Percentiles rank a stretch among this genome's conserved stretches.
These are phyloP conservation scores for Saraca asoca DNA, from an alignment of 331 rosid species.

Conservation along the genomic window DNA sequence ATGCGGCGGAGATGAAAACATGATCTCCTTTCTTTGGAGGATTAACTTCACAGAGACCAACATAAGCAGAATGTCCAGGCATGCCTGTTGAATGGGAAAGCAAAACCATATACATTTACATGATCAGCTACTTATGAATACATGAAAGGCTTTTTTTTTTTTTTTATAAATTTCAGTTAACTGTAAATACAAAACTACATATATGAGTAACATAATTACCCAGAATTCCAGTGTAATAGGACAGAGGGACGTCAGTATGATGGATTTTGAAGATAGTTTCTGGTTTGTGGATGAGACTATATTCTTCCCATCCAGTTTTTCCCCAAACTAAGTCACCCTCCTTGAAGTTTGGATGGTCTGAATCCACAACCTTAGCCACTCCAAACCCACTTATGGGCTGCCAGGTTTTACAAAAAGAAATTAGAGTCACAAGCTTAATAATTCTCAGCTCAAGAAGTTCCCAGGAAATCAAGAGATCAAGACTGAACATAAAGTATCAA, in stretches of 20 bases:
- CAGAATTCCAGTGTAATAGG: conserved; percentile 50
- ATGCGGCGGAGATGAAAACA: conserved; percentile 41
- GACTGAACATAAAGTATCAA: too few relatives aligned
- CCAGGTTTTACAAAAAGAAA: background rate
- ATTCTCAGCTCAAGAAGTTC: too few relatives aligned
- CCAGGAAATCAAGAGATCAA: too few relatives aligned
- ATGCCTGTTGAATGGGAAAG: conserved; percentile 30
- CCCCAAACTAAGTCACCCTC: conserved; percentile 47
- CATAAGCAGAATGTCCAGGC: conserved; percentile 41
- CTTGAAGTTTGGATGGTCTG: conserved; percentile 33
- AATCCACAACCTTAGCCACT: conserved; percentile 43
- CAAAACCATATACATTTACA: background rate
- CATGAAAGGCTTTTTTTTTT: too few relatives aligned
- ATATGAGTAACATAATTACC: conserved; percentile 31
- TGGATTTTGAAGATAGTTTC: conserved; percentile 42
- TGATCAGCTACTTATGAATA: too few relatives aligned
- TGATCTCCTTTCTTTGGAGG: conserved; percentile 34
- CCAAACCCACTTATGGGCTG: conserved; percentile 47
- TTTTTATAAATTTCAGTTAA: too few relatives aligned
- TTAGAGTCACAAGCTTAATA: background rate
- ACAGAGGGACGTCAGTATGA: conserved; percentile 51
- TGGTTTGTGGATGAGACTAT: conserved; percentile 36
- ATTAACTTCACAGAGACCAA: conserved; percentile 33
- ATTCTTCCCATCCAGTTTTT: conserved; percentile 40
- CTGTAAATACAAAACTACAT: too few relatives aligned